Evolutionary conservation across 495 filamentous ascomycete species (phyloP), one percentile per base, ranked within the genome.

Genomic region (Podospora sp.): DNA sequence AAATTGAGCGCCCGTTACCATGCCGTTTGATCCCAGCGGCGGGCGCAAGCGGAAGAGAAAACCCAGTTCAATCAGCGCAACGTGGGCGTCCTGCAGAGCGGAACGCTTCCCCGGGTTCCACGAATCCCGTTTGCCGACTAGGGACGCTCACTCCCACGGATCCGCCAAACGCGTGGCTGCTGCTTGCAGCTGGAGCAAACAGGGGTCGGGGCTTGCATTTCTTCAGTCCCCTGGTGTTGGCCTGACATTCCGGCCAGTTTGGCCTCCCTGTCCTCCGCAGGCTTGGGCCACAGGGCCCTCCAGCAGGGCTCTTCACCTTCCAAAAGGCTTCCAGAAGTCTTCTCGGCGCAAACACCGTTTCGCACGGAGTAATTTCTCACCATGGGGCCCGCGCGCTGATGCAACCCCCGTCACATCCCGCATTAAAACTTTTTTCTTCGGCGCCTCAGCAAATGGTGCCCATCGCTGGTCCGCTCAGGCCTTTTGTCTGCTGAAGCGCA

Each of bases 81-180:
- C 65, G 68, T 64, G 62, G 65, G 33, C 46, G 66, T 58, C 49
- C 62, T 66, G 71, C 68, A 70, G 24, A 57, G 66, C 71, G 71
- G 71, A 71, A 73, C 61, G 60, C 60, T 73, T 72, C 68, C 68
- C 71, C 71, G 71, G 70, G 58, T 29, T 36, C 65, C 65, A 62
- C 53, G 26, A 55, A 22, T 20, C 36, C 52, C 40, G 70, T 72
- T 69, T 67, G 70, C 65, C 59, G 52, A 60, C 36, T 60, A 50
- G 61, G 55, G 24, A 12, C 33, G 33, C 33, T 58, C 8, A 27
- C 56, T 26, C 27, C 33, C 25, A 63, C 51, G 63, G 52, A 29
- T 25, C 33, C 40, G 60, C 40, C 29, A 33, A 33, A 33, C 29
- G 29, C 29, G 29, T 33, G 60, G 36, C 21, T 33, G 22, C 56